Evolutionary conservation across 495 filamentous ascomycete genomes (phyloP).

Genomic region (Penicillium ochrochloron): DNA sequence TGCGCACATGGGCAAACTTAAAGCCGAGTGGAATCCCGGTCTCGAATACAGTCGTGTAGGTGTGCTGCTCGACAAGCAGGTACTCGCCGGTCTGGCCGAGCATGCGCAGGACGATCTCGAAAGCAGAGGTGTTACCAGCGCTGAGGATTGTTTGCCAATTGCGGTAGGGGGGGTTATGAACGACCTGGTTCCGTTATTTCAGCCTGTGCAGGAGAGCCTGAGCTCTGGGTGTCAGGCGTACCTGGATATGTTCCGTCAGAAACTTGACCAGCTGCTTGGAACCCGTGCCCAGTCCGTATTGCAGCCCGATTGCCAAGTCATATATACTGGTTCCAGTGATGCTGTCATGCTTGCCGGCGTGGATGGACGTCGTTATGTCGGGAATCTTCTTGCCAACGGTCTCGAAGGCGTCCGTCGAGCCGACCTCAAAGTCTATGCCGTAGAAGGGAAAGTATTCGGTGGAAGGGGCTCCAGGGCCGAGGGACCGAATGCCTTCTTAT

Average conservation of each 20-base stretch:
- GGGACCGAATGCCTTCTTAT: constrained; percentile 19
- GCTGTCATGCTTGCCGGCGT: constrained; percentile 6
- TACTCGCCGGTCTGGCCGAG: constrained; percentile 68
- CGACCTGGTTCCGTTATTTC: not conserved
- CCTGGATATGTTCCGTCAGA: constrained; percentile 39
- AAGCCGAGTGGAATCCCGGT: constrained; percentile 48
- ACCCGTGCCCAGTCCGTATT: constrained; percentile 19
- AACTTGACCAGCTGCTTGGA: constrained; percentile 24
- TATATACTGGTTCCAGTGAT: not conserved
- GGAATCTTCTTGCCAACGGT: not conserved
- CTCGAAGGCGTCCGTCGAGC: constrained; percentile 4
- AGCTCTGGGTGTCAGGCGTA: not conserved
- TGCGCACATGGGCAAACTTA: constrained; percentile 34
- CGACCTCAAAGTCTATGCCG: constrained; percentile 13
- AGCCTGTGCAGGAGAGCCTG: not conserved
- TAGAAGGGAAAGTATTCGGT: constrained; percentile 20
- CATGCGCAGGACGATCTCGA: constrained; percentile 79
- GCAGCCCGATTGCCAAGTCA: constrained; percentile 11
- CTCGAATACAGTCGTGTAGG: constrained; percentile 82
- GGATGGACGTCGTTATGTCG: not conserved
- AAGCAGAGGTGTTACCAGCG: constrained; percentile 75
- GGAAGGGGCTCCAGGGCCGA: constrained; percentile 18
- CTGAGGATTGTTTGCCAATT: constrained; percentile 83
- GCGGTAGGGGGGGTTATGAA: constrained; percentile 71
- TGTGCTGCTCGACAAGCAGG: constrained; percentile 83